Evolutionary conservation across 1,284 basidiomycete genomes (phyloP), one percentile per base, ranked within the genome.

Genomic region (Fomitopsis schrenkii): DNA sequence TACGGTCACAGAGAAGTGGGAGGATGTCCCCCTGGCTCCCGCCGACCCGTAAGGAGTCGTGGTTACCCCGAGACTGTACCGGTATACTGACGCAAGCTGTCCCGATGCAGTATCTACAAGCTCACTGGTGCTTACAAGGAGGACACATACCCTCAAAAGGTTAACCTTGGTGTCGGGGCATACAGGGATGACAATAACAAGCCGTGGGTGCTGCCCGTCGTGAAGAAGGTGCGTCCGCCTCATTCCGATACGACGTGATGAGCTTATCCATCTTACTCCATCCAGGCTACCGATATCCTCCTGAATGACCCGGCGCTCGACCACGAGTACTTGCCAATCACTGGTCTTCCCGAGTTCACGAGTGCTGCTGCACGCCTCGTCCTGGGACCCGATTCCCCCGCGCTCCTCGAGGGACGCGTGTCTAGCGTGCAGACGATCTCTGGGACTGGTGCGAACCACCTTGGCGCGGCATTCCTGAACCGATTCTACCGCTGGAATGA

Each of bases 301-400:
- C 73, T 95, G 65, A 84, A 81, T 63, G 87, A 94, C 70, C 86
- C 88, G 55, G 74, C 81, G 33, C 78, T 95, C 64, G 92, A 97
- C 76, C 95, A 98, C 73, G 95, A 98, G 79, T 98, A 98, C 73
- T 86, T 97, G 36, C 89, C 94, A 35, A 97, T 97, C 72, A 90
- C 91, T 53, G 95, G 95, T 48, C 80, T 97, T 45, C 85, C 92
- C 30, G 87, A 89, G 62, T 98, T 91, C 75, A 93, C 88, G 12
- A 73, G 80, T 55, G 88, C 88, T 1, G 93, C 95, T 9, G 93
- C 90, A 26, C 88, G 86, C 71, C 80, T 98, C 61, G 88, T 97
- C 63, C 83, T 98, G 54, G 93, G 94, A 10, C 62, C 78, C 10
- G 81, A 90, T 64, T 94, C 93, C 35, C 78, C 83, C 55, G 92